Evolutionary conservation across 2,329 filamentous ascomycete species (phyloP).

Genomic region (Neofusicoccum parvum): DNA sequence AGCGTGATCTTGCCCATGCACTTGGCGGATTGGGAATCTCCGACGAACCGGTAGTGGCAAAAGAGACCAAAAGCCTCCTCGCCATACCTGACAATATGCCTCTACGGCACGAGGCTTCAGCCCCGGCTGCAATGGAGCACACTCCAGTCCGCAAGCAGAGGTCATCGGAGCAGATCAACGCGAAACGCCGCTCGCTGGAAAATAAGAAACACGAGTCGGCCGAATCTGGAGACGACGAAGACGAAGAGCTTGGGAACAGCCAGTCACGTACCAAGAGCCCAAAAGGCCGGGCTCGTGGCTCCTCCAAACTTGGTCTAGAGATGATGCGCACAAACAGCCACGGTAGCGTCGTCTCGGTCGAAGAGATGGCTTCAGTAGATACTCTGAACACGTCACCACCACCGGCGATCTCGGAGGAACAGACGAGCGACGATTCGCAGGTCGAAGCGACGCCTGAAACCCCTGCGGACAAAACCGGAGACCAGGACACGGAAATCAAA

Average conservation of each 20-base stretch:
- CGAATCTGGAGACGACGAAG: slow-evolving; percentile 92
- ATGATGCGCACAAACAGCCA: slow-evolving; percentile 98
- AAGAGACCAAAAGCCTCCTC: slow-evolving; percentile 28
- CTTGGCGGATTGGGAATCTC: slow-evolving; percentile 75
- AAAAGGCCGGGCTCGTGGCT: slow-evolving; percentile 47
- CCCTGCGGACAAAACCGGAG: not conserved
- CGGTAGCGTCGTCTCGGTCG: slow-evolving; percentile 67
- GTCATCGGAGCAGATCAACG: slow-evolving; percentile 72
- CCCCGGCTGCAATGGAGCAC: slow-evolving; percentile 60
- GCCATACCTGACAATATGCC: slow-evolving; percentile 36
- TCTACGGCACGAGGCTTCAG: slow-evolving; percentile 53
- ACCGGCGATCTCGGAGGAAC: slow-evolving; percentile 46
- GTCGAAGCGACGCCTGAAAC: slow-evolving; percentile 28
- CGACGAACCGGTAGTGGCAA: slow-evolving; percentile 51
- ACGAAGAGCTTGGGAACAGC: slow-evolving; percentile 76
- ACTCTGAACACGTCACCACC: slow-evolving; percentile 40
- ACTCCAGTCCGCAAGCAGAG: slow-evolving; percentile 59
- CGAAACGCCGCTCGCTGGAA: slow-evolving; percentile 75
- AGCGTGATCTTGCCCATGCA: slow-evolving; percentile 52
- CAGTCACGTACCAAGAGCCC: slow-evolving; percentile 55
- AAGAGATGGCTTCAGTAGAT: slow-evolving; percentile 44
- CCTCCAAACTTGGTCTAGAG: slow-evolving; percentile 87
- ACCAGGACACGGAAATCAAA: not conserved
- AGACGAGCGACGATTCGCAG: slow-evolving; percentile 28
- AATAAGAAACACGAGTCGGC: slow-evolving; percentile 72